These are phyloP conservation scores for Astraeus odoratus DNA, from an alignment of 768 basidiomycete species.

Conservation along the genomic window DNA sequence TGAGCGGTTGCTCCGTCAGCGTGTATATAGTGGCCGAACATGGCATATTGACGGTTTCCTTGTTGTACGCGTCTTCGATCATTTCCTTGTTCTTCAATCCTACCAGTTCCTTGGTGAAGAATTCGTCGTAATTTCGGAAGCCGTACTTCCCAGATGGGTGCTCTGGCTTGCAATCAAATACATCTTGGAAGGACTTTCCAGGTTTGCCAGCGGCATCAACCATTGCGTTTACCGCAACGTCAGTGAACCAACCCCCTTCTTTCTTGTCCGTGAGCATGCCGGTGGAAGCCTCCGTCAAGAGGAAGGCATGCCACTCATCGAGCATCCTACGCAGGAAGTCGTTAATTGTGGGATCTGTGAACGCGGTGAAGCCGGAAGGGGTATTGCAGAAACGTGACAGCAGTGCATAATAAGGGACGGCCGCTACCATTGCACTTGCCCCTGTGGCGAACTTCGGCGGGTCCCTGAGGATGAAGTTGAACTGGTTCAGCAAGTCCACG, in stretches of 20 bases:
- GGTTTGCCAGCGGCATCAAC: slow-evolving; percentile 2
- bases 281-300: slow-evolving; percentile 37
- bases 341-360: slow-evolving; percentile 32
- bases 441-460: background rate
- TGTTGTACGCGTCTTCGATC: slow-evolving; percentile 19
- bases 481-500: background rate
- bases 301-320: slow-evolving; percentile 42
- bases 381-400: background rate
- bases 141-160: slow-evolving; percentile 38
- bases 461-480: too few relatives aligned
- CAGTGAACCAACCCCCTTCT: slow-evolving; percentile 44
- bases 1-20: too few relatives aligned
- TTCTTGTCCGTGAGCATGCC: slow-evolving; percentile 23
- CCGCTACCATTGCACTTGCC: background rate
- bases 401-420: background rate
- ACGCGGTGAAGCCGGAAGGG: background rate
- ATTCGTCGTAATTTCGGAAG: slow-evolving; percentile 45
- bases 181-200: slow-evolving; percentile 24
- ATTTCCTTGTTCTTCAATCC: slow-evolving; percentile 37
- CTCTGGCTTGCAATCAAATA: slow-evolving; percentile 35
- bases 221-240: slow-evolving; percentile 19
- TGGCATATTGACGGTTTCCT: slow-evolving; percentile 37
- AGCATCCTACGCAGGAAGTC: slow-evolving; percentile 40
- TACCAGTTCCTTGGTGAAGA: slow-evolving; percentile 43
- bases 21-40: slow-evolving; percentile 50